These are phyloP conservation scores for Sechiopsis laciniata DNA, from an alignment of 306 rosid genomes.

Conservation along the genomic window DNA sequence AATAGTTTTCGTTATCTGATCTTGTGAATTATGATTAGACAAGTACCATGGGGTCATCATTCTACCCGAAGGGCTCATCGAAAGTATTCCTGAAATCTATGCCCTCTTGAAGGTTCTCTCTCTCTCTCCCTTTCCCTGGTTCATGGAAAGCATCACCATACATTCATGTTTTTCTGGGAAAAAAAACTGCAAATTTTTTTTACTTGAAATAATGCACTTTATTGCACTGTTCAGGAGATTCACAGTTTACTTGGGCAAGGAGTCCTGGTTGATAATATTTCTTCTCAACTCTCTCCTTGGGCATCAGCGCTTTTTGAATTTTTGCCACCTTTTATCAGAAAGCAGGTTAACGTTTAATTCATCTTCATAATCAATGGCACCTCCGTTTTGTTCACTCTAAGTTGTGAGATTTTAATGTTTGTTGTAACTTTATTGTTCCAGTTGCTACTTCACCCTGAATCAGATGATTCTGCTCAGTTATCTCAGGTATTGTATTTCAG, in stretches of 20 bases:
- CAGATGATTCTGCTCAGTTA: slow-evolving; percentile 95
- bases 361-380: neutral
- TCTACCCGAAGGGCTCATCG: slow-evolving; percentile 92
- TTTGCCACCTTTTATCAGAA: slow-evolving; percentile 84
- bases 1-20: slow-evolving; percentile 24
- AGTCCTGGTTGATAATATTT: slow-evolving; percentile 57
- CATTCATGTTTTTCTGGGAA: neutral
- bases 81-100: slow-evolving; percentile 96
- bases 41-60: slow-evolving; percentile 93
- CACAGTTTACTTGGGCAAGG: slow-evolving; percentile 75
- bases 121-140: neutral
- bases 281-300: slow-evolving; percentile 92
- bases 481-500: slow-evolving; percentile 69
- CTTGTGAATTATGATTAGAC: slow-evolving; percentile 39
- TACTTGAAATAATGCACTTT: neutral
- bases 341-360: slow-evolving; percentile 46
- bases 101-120: slow-evolving; percentile 62
- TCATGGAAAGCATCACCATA: neutral
- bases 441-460: slow-evolving; percentile 90
- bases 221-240: slow-evolving; percentile 62
- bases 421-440: slow-evolving; percentile 32
- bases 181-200: no score
- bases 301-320: slow-evolving; percentile 95
- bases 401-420: neutral
- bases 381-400: neutral